Evolutionary conservation across 805 yeast genomes (phyloP).

Genomic region (Candida silvatica): DNA sequence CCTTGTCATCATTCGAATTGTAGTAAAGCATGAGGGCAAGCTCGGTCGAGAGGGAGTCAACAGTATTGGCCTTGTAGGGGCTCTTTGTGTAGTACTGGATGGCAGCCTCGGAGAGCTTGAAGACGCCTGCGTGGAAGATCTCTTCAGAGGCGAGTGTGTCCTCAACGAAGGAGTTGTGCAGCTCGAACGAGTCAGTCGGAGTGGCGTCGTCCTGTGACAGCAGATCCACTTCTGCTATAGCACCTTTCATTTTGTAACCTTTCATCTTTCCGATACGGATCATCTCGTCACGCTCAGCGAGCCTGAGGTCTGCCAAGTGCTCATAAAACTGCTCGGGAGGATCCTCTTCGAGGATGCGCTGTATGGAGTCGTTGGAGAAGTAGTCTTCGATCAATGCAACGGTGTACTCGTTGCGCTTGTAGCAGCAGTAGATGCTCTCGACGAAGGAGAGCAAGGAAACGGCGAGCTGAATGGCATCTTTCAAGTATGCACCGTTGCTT

Average conservation of each 20-base stretch:
- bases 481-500: conserved; percentile 20
- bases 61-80: conserved; percentile 47
- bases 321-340: conserved; percentile 19
- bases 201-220: conserved; percentile 11
- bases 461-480: conserved; percentile 22
- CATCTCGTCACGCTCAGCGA: conserved; percentile 38
- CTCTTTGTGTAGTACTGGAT: conserved; percentile 44
- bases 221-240: conserved; percentile 17
- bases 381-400: conserved; percentile 34
- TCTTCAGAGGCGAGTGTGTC: conserved; percentile 24
- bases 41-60: conserved; percentile 70
- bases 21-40: conserved; percentile 59
- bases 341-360: conserved; percentile 16
- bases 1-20: conserved; percentile 38
- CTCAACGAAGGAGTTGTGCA: conserved; percentile 12
- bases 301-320: conserved; percentile 38
- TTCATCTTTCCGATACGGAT: conserved; percentile 23
- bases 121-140: conserved; percentile 32
- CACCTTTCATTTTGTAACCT: conserved; percentile 25
- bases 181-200: conserved; percentile 4
- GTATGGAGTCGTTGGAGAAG: conserved; percentile 17
- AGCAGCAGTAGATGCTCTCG: conserved; percentile 15
- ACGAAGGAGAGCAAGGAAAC: conserved; percentile 16
- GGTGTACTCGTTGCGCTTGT: conserved; percentile 31
- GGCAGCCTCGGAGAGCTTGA: conserved; percentile 46